Conservation (phyloP, 177 flowering plant species). For the Tripterygium wilfordii region DNA sequence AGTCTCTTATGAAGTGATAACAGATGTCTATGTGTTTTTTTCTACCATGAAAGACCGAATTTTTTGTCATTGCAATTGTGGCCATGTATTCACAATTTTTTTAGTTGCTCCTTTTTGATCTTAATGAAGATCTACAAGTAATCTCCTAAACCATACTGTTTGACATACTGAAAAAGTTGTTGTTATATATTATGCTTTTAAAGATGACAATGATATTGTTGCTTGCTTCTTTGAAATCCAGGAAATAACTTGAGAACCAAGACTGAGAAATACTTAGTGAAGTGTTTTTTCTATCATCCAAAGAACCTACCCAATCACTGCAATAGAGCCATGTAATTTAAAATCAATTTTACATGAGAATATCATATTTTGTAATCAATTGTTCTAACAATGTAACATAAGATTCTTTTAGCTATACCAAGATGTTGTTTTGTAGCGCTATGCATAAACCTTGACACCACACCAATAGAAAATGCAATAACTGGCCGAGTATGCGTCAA, state of each 20-base stretch:
- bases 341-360: too few species aligned
- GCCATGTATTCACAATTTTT: background rate
- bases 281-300: conserved; percentile 1
- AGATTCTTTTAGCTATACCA: too few species aligned
- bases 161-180: too few species aligned
- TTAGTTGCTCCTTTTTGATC: too few species aligned
- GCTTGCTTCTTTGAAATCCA: too few species aligned
- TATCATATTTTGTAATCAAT: too few species aligned
- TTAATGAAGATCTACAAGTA: too few species aligned
- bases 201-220: background rate
- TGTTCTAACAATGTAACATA: too few species aligned
- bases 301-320: background rate
- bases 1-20: background rate
- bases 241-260: background rate
- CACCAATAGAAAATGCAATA: background rate
- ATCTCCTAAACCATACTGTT: too few species aligned
- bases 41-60: background rate
- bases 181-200: too few species aligned
- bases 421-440: background rate
- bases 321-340: background rate
- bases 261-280: too few species aligned
- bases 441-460: background rate
- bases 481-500: too few species aligned
- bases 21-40: background rate
- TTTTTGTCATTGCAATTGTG: background rate